Conservation (phyloP, 257 asterid genomes). For the Solanum peruvianum region DNA sequence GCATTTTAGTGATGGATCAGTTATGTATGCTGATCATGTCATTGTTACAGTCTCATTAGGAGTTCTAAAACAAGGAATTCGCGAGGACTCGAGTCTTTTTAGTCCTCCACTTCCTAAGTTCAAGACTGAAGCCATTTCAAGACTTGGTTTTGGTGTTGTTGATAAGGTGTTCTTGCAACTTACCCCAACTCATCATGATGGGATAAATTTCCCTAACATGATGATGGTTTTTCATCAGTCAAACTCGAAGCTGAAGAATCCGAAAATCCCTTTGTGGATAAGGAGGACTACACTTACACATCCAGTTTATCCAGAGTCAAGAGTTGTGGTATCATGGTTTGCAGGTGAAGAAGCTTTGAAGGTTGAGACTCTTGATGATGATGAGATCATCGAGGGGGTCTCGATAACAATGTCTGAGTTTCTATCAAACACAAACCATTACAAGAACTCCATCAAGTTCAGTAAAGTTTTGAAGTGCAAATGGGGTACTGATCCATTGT, state of each 20-base stretch:
- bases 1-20: slow-evolving; percentile 58
- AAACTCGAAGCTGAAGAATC: slow-evolving; percentile 13
- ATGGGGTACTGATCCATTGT: slow-evolving; percentile 90
- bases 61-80: slow-evolving; percentile 50
- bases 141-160: slow-evolving; percentile 77
- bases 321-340: slow-evolving; percentile 53
- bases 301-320: slow-evolving; percentile 52
- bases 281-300: slow-evolving; percentile 43
- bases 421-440: slow-evolving; percentile 11
- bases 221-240: slow-evolving; percentile 56
- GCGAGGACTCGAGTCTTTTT: slow-evolving; percentile 29
- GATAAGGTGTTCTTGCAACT: slow-evolving; percentile 64
- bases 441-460: slow-evolving; percentile 13
- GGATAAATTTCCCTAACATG: slow-evolving; percentile 21
- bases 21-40: slow-evolving; percentile 58
- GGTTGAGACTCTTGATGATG: slow-evolving; percentile 40
- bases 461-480: slow-evolving; percentile 44
- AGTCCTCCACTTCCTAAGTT: slow-evolving; percentile 54
- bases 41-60: slow-evolving; percentile 79
- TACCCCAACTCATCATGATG: neutral
- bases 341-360: slow-evolving; percentile 77
- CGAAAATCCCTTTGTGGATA: slow-evolving; percentile 65
- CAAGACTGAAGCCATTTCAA: slow-evolving; percentile 50
- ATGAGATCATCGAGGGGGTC: slow-evolving; percentile 51
- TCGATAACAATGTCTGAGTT: slow-evolving; percentile 38